phyloP scores from a whole-genome alignment of 345 rosid species.

The Aquilaria malaccensis region DNA sequence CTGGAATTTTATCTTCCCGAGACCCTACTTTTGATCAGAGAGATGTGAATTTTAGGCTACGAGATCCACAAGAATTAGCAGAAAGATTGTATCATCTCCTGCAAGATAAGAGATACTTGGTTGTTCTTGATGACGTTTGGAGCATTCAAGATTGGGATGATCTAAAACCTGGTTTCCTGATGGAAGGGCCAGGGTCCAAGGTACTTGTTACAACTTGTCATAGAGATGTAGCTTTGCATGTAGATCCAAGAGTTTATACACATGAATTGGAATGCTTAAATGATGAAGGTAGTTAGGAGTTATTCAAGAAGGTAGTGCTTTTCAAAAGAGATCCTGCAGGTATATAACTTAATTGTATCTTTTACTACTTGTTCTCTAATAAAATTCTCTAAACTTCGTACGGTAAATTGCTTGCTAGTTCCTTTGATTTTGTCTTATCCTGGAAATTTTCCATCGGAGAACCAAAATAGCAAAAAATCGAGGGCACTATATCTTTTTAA shows the following conservation, averaged over 20 bases:
- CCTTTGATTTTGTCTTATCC: too few species aligned
- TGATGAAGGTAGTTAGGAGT: slow-evolving; percentile 31
- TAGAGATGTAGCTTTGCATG: slow-evolving; percentile 15
- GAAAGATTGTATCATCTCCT: slow-evolving; percentile 13
- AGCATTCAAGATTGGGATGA: slow-evolving; percentile 20
- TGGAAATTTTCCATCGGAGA: too few species aligned
- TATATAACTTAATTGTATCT: too few species aligned
- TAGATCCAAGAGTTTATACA: slow-evolving; percentile 15
- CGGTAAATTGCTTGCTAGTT: too few species aligned
- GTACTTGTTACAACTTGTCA: slow-evolving; percentile 34
- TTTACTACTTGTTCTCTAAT: too few species aligned
- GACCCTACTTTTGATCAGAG: background rate
- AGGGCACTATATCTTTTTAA: too few species aligned
- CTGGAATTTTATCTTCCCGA: slow-evolving; percentile 11
- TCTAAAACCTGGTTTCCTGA: slow-evolving; percentile 24
- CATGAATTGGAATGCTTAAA: slow-evolving; percentile 12
- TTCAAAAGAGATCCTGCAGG: background rate
- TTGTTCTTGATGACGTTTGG: slow-evolving; percentile 39
- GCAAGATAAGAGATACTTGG: slow-evolving; percentile 20
- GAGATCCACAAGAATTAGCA: slow-evolving; percentile 11
- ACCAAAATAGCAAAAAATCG: too few species aligned
- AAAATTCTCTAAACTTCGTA: too few species aligned
- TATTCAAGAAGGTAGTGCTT: slow-evolving; percentile 22
- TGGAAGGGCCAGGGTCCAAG: slow-evolving; percentile 8
- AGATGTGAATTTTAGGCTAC: slow-evolving; percentile 17